These are phyloP conservation scores for Kwoniella newhampshirensis DNA, from an alignment of 768 basidiomycete genomes.

Conservation along the genomic window DNA sequence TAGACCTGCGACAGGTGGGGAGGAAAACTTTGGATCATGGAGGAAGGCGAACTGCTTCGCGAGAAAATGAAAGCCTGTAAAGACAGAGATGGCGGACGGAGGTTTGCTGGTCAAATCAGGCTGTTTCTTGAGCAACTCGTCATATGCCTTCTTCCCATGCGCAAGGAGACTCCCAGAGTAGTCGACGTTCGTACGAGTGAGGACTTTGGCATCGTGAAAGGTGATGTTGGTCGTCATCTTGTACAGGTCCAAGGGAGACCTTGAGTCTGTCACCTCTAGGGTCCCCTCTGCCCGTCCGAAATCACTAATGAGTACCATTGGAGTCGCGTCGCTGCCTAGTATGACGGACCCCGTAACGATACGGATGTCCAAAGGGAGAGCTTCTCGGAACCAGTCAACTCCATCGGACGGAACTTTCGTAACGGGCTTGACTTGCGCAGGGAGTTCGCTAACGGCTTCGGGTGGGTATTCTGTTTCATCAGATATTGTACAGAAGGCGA, in stretches of 20 bases:
- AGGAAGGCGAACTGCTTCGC: constrained; percentile 39
- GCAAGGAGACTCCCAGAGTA: constrained; percentile 68
- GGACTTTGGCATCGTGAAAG: constrained; percentile 66
- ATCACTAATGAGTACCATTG: constrained; percentile 74
- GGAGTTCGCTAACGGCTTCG: constrained; percentile 9
- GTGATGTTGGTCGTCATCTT: constrained; percentile 73
- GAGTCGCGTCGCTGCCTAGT: constrained; percentile 81
- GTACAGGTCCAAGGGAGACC: constrained; percentile 77
- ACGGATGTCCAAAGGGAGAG: constrained; percentile 81
- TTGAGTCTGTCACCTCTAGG: constrained; percentile 72
- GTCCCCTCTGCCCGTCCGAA: constrained; percentile 76
- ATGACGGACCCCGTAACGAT: constrained; percentile 77
- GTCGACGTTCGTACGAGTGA: constrained; percentile 71
- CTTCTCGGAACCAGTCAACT: constrained; percentile 62
- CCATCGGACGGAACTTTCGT: constrained; percentile 14
- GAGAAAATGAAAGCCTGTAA: constrained; percentile 39
- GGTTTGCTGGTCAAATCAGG: constrained; percentile 35
- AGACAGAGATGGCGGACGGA: constrained; percentile 40
- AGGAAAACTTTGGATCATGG: constrained; percentile 34
- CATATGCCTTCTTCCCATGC: constrained; percentile 65
- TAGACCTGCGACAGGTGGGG: constrained; percentile 40
- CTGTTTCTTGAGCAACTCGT: constrained; percentile 58
- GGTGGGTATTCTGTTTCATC: constrained; percentile 13
- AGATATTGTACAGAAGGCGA: neutral
- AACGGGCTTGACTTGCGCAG: constrained; percentile 19